Conservation (phyloP, 2,329 filamentous ascomycete species). For the Diaporthe capsici region DNA sequence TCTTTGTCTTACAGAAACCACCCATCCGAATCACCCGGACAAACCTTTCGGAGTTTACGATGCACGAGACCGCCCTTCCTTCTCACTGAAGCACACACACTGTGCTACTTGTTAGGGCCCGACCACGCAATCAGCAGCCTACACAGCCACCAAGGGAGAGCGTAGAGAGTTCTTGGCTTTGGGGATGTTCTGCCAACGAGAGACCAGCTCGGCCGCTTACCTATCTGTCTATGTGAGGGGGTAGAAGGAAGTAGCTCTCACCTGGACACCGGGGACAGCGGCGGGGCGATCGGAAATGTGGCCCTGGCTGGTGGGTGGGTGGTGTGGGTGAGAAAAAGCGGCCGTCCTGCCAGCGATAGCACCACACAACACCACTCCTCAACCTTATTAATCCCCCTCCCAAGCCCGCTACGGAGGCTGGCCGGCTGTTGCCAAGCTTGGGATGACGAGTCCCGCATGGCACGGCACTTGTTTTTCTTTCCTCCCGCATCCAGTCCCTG, state of each 20-base stretch:
- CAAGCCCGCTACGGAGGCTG: slow-evolving; percentile 24
- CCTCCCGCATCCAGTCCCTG: not conserved
- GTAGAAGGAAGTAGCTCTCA: not conserved
- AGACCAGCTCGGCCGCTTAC: not conserved
- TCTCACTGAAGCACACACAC: not conserved
- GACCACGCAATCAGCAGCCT: slow-evolving; percentile 17
- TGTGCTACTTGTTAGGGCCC: slow-evolving; percentile 5
- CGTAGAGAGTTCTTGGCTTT: slow-evolving; percentile 4
- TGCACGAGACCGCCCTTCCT: slow-evolving; percentile 14
- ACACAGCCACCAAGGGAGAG: slow-evolving; percentile 32
- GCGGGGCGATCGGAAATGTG: slow-evolving; percentile 4
- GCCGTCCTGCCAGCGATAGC: not conserved
- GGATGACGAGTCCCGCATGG: slow-evolving; percentile 18
- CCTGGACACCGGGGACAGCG: not conserved
- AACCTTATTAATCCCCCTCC: slow-evolving; percentile 2
- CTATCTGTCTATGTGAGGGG: not conserved
- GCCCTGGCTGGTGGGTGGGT: not conserved
- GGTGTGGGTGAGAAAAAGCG: slow-evolving; percentile 17
- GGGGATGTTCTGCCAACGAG: not conserved
- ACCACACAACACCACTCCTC: not conserved
- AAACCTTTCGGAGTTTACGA: slow-evolving; percentile 1
- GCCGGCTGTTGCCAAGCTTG: slow-evolving; percentile 21
- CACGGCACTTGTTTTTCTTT: slow-evolving; percentile 3
- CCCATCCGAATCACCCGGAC: not conserved
- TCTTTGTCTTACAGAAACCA: not conserved